Evolutionary conservation across 352 stramenopile genomes (phyloP).

Genomic region (Globisporangium radiosum): DNA sequence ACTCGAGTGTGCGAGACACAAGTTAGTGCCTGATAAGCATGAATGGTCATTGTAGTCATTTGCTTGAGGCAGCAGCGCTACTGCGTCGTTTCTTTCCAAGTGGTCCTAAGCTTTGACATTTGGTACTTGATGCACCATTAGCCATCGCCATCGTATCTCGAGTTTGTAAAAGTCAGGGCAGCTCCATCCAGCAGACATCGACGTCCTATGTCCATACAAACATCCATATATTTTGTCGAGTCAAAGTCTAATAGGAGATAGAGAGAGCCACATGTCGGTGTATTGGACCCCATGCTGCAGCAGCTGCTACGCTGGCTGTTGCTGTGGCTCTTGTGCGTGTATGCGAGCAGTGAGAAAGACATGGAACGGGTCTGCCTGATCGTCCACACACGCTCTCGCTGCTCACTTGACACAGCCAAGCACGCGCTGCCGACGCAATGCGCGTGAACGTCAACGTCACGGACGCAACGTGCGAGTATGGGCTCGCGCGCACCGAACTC

Average conservation of each 20-base stretch:
- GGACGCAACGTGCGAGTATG: conserved; percentile 42
- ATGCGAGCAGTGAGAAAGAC: background rate
- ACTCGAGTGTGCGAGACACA: background rate
- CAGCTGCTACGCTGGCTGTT: too few species aligned
- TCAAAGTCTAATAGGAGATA: too few species aligned
- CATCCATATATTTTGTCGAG: too few species aligned
- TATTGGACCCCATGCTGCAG: background rate
- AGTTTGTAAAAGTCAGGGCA: background rate
- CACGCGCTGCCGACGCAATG: background rate
- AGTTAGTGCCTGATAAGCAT: background rate
- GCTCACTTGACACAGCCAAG: background rate
- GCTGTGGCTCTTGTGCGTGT: background rate
- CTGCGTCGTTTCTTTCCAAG: background rate
- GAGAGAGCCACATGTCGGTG: background rate
- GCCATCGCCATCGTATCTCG: background rate
- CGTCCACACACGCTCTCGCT: background rate
- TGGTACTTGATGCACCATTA: background rate
- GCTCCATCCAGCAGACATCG: too few species aligned
- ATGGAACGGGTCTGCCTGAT: too few species aligned
- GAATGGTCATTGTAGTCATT: background rate
- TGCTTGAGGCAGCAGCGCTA: background rate
- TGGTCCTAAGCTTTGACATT: background rate
- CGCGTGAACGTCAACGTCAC: conserved; percentile 23
- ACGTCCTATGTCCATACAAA: too few species aligned
- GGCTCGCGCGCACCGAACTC: conserved; percentile 27